A percentile compares a stretch with the other conserved stretches of the same genome.
Conservation (phyloP, 1,284 basidiomycete genomes). For the Salmacisia buchloeana region DNA sequence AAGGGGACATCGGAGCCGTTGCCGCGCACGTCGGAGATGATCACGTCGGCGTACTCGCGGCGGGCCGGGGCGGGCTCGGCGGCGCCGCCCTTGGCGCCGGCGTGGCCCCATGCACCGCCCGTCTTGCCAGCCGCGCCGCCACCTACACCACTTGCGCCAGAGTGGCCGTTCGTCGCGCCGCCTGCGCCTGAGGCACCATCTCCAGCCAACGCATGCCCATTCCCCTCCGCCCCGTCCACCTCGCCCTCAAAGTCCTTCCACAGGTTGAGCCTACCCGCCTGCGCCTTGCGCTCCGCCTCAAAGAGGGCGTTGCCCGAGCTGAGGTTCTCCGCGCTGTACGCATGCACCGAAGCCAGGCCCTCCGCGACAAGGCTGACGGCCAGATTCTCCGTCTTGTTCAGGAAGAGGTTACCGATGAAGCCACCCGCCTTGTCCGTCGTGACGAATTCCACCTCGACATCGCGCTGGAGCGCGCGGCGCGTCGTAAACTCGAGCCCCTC, state of each 20-base stretch:
- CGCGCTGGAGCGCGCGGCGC: conserved; percentile 80
- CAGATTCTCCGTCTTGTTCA: conserved; percentile 67
- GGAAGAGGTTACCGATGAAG: conserved; percentile 81
- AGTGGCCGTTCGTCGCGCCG: neutral
- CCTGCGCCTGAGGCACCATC: conserved; percentile 8
- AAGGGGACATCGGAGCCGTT: conserved; percentile 64
- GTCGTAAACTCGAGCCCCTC: conserved; percentile 79
- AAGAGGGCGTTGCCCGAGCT: conserved; percentile 72
- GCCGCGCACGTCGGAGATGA: conserved; percentile 77
- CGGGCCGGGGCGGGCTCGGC: conserved; percentile 46
- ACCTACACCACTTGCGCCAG: too few relatives aligned
- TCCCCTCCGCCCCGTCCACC: conserved; percentile 22
- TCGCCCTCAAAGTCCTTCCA: conserved; percentile 57
- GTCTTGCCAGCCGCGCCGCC: conserved; percentile 9
- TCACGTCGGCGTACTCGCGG: conserved; percentile 80
- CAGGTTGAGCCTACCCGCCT: conserved; percentile 68
- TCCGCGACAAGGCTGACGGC: conserved; percentile 77
- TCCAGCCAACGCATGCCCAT: conserved; percentile 16
- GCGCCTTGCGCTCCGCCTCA: conserved; percentile 64
- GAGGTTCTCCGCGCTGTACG: conserved; percentile 76
- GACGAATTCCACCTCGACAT: conserved; percentile 87
- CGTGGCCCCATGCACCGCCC: neutral
- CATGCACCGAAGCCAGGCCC: conserved; percentile 74
- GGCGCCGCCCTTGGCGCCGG: neutral
- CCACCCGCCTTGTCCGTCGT: conserved; percentile 88